These are phyloP conservation scores for Kurtzmaniella fragi DNA, from an alignment of 805 yeast genomes.

Conservation along the genomic window DNA sequence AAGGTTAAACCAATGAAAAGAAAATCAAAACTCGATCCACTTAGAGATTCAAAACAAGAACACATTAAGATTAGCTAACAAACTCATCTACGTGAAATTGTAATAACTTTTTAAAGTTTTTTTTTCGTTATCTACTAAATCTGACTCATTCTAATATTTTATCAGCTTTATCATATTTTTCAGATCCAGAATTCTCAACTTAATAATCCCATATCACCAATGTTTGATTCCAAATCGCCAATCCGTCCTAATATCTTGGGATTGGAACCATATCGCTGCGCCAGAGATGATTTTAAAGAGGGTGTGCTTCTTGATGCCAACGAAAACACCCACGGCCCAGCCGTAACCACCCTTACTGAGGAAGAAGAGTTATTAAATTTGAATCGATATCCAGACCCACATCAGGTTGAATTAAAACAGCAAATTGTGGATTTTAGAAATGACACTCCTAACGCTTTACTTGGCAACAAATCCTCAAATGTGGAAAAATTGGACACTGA, in stretches of 20 bases:
- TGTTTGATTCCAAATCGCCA: slow-evolving; percentile 50
- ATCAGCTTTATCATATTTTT: no score
- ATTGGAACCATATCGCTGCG: slow-evolving; percentile 91
- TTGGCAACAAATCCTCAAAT: slow-evolving; percentile 4
- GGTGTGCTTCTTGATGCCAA: slow-evolving; percentile 93
- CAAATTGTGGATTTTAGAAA: slow-evolving; percentile 72
- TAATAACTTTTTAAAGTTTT: no score
- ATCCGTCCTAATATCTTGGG: slow-evolving; percentile 81
- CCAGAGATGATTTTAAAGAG: slow-evolving; percentile 87
- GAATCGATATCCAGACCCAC: slow-evolving; percentile 96
- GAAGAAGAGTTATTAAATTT: slow-evolving; percentile 52
- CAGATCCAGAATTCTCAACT: neutral
- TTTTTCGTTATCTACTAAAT: neutral
- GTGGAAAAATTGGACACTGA: slow-evolving; percentile 41
- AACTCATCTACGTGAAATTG: no score
- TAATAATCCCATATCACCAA: slow-evolving; percentile 4
- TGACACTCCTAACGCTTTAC: slow-evolving; percentile 28
- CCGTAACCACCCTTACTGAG: slow-evolving; percentile 42
- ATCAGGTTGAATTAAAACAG: slow-evolving; percentile 71
- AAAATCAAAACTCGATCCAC: no score
- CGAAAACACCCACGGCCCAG: slow-evolving; percentile 92
- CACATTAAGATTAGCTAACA: no score
- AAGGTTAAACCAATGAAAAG: no score
- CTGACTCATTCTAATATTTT: neutral
- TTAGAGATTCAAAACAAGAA: no score